Percentiles rank a stretch among this genome's conserved stretches.
phyloP scores from a whole-genome alignment of 2,329 filamentous ascomycete genomes.

The Epichloe gansuensis region DNA sequence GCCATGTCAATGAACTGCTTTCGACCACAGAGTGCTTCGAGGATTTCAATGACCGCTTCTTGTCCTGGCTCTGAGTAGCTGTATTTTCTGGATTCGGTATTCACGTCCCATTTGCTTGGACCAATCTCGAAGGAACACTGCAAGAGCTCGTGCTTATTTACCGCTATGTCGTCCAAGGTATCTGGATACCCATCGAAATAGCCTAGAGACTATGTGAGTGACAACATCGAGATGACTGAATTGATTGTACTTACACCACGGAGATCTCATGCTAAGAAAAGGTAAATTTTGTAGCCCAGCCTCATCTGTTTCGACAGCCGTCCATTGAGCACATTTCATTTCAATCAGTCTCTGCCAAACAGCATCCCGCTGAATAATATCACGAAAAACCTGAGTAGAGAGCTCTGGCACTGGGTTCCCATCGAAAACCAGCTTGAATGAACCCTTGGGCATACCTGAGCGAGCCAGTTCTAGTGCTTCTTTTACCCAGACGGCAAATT shows the following conservation, averaged over 20 bases:
- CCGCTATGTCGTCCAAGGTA: background rate
- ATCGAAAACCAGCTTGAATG: background rate
- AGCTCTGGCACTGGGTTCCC: background rate
- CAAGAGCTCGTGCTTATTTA: background rate
- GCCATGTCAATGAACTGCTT: background rate
- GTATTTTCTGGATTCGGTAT: background rate
- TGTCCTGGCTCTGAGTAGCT: background rate
- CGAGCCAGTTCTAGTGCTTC: background rate
- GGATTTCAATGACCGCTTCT: background rate
- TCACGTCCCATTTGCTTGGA: background rate
- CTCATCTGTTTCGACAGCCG: background rate
- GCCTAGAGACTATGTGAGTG: background rate
- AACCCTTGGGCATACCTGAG: background rate
- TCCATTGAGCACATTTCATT: background rate
- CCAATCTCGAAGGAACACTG: background rate
- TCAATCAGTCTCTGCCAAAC: background rate
- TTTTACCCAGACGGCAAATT: background rate
- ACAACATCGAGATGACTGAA: too few relatives aligned
- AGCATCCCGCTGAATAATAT: background rate
- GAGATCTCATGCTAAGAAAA: rapidly evolving
- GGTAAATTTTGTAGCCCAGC: too few relatives aligned
- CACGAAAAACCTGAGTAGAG: background rate
- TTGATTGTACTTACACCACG: too few relatives aligned
- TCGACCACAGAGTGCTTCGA: background rate
- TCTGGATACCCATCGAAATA: background rate